Conservation (phyloP, 352 stramenopile genomes). For the Pythium rhizo-oryzae region DNA sequence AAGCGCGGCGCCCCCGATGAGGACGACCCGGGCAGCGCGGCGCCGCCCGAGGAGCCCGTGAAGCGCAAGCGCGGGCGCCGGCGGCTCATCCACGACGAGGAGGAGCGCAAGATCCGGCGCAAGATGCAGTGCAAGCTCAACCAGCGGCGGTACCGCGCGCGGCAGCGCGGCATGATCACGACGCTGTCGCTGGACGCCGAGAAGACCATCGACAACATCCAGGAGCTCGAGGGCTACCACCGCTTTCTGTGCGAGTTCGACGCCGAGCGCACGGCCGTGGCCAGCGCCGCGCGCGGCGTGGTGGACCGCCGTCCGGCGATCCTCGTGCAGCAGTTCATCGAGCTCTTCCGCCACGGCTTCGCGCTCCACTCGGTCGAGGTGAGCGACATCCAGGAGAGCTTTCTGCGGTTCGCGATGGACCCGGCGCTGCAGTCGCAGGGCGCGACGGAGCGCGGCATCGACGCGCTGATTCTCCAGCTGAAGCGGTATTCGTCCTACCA, state of each 20-base stretch:
- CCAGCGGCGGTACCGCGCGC: conserved; percentile 65
- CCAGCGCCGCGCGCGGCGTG: not conserved
- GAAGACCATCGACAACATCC: conserved; percentile 44
- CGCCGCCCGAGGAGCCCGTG: conserved; percentile 7
- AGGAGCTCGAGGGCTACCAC: conserved; percentile 52
- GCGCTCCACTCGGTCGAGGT: conserved; percentile 64
- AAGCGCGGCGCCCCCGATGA: not conserved
- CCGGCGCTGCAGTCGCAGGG: conserved; percentile 39
- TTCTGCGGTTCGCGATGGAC: conserved; percentile 52
- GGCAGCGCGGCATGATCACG: conserved; percentile 64
- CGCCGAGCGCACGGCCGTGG: conserved; percentile 13
- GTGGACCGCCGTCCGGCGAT: conserved; percentile 34
- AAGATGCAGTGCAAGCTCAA: conserved; percentile 82
- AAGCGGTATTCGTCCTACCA: conserved; percentile 79
- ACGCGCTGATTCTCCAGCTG: conserved; percentile 64
- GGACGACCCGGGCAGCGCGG: not conserved
- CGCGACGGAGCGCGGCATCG: conserved; percentile 35
- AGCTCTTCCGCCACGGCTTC: conserved; percentile 58
- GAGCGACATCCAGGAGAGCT: conserved; percentile 57
- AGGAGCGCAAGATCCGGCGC: conserved; percentile 55
- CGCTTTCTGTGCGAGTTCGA: conserved; percentile 43
- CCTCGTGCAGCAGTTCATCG: conserved; percentile 54
- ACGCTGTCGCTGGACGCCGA: conserved; percentile 62
- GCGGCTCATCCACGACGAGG: conserved; percentile 64
- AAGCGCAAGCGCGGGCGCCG: conserved; percentile 46